Percentiles rank a stretch among this genome's conserved stretches.
phyloP scores from a whole-genome alignment of 1,139 yeast genomes.

The Pichia sp. region DNA sequence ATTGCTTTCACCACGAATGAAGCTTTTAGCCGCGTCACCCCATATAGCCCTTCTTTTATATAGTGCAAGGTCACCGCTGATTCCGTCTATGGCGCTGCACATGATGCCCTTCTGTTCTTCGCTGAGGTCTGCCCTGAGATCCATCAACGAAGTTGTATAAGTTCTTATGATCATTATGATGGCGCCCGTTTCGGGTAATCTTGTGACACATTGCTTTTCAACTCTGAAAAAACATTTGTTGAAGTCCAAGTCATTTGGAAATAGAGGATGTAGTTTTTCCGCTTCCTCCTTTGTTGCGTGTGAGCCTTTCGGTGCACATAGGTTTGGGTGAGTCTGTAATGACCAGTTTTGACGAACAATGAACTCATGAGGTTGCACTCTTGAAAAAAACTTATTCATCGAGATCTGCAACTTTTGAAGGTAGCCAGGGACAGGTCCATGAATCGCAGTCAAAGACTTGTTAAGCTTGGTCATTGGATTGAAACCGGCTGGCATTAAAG shows the following conservation, averaged over 20 bases:
- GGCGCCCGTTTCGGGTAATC: neutral
- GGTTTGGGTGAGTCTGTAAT: neutral
- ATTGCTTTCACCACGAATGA: neutral
- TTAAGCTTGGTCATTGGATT: neutral
- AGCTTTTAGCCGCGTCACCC: conserved; percentile 1
- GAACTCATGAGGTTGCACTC: neutral
- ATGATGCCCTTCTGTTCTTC: neutral
- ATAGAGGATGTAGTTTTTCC: neutral
- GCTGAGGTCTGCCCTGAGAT: neutral
- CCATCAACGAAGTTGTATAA: neutral
- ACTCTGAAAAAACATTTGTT: conserved; percentile 1
- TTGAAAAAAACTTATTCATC: conserved; percentile 3
- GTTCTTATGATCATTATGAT: neutral
- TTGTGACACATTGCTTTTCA: conserved; percentile 4
- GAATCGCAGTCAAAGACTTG: neutral
- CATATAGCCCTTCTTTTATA: neutral
- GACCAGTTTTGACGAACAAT: neutral
- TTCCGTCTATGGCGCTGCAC: neutral
- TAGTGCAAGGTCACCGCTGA: neutral
- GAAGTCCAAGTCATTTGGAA: neutral
- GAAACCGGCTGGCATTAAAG: neutral
- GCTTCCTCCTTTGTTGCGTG: neutral
- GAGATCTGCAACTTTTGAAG: neutral
- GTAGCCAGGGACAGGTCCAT: neutral
- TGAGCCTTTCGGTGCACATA: neutral